phyloP scores from a whole-genome alignment of 2,329 filamentous ascomycete species.

The Scopulariopsis brevicaulis region DNA sequence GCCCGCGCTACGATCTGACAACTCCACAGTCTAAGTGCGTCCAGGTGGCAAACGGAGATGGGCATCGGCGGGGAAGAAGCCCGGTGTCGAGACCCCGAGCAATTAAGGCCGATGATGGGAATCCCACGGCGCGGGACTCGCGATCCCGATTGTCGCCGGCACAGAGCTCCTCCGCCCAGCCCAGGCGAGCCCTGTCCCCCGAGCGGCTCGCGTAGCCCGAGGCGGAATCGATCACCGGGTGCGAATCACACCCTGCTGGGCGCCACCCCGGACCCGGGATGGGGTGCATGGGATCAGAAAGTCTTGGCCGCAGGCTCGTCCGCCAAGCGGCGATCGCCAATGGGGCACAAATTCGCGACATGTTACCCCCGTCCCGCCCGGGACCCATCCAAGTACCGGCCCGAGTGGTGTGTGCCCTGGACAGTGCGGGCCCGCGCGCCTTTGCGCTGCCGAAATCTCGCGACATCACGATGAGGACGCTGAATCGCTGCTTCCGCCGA shows the following conservation, averaged over 20 bases:
- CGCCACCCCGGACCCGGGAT: neutral
- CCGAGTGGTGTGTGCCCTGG: neutral
- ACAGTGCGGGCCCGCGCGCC: neutral
- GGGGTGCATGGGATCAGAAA: neutral
- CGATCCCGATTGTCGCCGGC: neutral
- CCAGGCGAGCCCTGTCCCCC: too few species aligned
- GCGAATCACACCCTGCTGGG: neutral
- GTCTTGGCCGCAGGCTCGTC: neutral
- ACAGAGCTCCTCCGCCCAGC: too few species aligned
- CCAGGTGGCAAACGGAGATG: neutral
- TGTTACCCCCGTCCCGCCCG: neutral
- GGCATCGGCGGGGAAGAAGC: neutral
- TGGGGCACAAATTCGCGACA: neutral
- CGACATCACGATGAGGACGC: neutral
- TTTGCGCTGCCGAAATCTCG: neutral
- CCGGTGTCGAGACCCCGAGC: neutral
- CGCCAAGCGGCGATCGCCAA: neutral
- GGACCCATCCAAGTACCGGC: neutral
- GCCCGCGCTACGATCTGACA: too few species aligned
- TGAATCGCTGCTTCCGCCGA: neutral
- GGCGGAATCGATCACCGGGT: neutral
- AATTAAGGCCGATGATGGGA: neutral
- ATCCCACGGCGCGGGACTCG: neutral
- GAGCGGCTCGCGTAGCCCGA: too few species aligned
- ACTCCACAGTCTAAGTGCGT: too few species aligned